Evolutionary conservation across 768 basidiomycete species (phyloP), one percentile per base, ranked within the genome.

Genomic region (Roridomyces roridus): DNA sequence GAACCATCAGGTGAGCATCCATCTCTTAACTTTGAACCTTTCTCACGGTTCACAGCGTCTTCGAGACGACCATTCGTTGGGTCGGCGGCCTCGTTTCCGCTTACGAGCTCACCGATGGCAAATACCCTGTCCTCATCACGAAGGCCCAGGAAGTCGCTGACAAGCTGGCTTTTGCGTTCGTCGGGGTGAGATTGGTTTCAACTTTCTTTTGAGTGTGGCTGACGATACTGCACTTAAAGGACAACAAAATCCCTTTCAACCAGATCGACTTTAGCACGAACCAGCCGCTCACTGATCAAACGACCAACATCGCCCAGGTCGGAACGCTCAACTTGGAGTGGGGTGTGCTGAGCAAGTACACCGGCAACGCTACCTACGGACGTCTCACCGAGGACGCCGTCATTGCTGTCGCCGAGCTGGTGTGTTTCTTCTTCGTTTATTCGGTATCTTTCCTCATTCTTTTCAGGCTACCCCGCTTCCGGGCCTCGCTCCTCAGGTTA

Each of bases 11-110:
- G 75, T 73, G 42, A 8, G 59, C 23, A 3, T 1, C 11, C 41
- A 21, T 25, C 40, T 31, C 41, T 18, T 37, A 3, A 2, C 9
- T 11, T n/a, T 14, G n/a, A 21, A 15, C 4, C 39, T 14, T 26
- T 29, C 42, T 9, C 12, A 10, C 17, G 42, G 39, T 17, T 36
- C 2, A 15, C 43, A 88, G 87, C 58, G 74, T 91, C 4, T 91
- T 92, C 63, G 90, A 92, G 70, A 88, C 87, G 1, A 89, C 86
- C 0, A 92, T 92, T 62, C 87, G 90, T 40, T 87, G 85, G 46
- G 65, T 92, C 3, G 90, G 81, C 7, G 88, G 88, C 1, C 72
- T 89, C 11, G 65, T 92, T 37, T 86, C 83, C 51, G 82, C 89
- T 5, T 91, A 84, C 59, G 88, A 91, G 60, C 81, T 91, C 48